phyloP scores from a whole-genome alignment of 306 rosid species.

The Pyrus pyrifolia region DNA sequence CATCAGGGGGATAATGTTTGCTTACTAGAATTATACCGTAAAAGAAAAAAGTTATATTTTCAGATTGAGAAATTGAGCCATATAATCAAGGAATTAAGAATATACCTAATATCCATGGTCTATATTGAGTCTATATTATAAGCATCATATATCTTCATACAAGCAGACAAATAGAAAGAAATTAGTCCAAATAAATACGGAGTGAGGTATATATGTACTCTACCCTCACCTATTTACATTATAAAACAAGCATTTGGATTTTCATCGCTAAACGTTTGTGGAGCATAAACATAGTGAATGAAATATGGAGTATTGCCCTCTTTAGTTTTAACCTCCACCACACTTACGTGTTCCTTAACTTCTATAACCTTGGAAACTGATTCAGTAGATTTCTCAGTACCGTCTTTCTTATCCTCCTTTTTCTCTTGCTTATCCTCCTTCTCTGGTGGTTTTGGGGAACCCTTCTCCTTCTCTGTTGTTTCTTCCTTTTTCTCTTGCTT shows the following conservation, averaged over 20 bases:
- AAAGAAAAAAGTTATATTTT: no score
- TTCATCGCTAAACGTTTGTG: slow-evolving; percentile 71
- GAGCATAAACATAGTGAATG: slow-evolving; percentile 73
- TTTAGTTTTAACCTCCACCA: slow-evolving; percentile 39
- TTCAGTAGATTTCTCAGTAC: slow-evolving; percentile 8
- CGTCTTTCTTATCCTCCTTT: neutral
- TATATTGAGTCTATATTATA: no score
- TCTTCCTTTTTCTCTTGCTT: slow-evolving; percentile 24
- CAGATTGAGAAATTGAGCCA: no score
- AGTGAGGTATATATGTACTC: neutral
- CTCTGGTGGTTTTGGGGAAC: neutral
- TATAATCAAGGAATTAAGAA: no score
- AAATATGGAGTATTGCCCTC: slow-evolving; percentile 52
- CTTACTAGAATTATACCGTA: no score
- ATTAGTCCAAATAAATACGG: neutral
- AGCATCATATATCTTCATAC: no score
- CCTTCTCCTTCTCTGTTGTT: slow-evolving; percentile 16
- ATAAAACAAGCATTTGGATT: slow-evolving; percentile 76
- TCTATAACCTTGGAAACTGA: slow-evolving; percentile 19
- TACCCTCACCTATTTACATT: slow-evolving; percentile 12
- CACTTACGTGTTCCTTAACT: slow-evolving; percentile 12
- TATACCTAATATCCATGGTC: no score
- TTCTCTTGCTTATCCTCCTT: neutral
- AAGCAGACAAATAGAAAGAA: neutral
- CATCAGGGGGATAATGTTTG: no score